Evolutionary conservation across 106 monocot species (phyloP), one percentile per base, ranked within the genome.

Genomic region (Dendrobium huoshanense): DNA sequence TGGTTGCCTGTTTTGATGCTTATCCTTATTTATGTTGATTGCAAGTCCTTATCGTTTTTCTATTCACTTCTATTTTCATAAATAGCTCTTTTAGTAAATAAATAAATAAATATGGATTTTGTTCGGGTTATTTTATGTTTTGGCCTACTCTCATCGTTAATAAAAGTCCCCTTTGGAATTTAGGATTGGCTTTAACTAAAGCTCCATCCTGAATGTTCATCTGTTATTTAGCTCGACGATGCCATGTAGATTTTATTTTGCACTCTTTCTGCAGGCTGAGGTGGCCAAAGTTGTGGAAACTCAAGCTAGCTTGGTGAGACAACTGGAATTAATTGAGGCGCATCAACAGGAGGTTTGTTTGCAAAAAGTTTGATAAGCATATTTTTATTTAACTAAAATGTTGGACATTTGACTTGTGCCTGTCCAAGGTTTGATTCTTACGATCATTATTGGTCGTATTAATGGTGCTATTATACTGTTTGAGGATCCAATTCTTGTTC

Each of bases 271-370:
- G 75, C 78, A 97, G 96, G 90, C 96, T 82, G 96, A 97, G 81
- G 94, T 94, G 79, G 96, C 94, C 55, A 97, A 94, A 85, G 92
- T 97, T 84, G 96, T 94, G 40, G 96, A 97, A 75, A 90, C 89
- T 75, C 92, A 97, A 85, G 88, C 89, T 78, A 83, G 58, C 80
- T 83, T 97, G 83, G 96, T 92, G 82, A 77, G 88, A 17, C 90
- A 89, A 27, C 80, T 97, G 40, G 96, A 97, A 77, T 85, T 97
- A 78, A 90, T 97, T 83, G 94, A 97, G 88, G 94, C 96, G 76
- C 96, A 97, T 90, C 96, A 97, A 67, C 82, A 86, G 81, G 96
- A 97, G 96, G 96, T 96, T 75, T 74, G 74, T 43, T 70, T 70
- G 70, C 17, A 29, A 16, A 70, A 16, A 33, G 15, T 61, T 61